Evolutionary conservation across 345 rosid genomes (phyloP), one percentile per base, ranked within the genome.

Genomic region (Citrus inodora): DNA sequence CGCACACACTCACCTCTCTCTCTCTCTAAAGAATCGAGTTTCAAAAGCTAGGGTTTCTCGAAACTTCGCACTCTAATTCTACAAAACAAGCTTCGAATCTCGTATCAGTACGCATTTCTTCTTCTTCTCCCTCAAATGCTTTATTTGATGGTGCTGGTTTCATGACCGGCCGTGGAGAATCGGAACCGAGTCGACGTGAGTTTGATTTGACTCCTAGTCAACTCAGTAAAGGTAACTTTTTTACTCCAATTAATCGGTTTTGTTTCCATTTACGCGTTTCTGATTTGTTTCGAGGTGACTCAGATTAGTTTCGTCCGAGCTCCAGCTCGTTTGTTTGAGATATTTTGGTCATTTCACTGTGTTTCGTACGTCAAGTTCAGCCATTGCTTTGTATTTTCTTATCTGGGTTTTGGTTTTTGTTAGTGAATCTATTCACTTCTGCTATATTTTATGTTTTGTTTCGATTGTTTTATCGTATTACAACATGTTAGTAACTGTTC

Each of bases 41-140:
- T 42, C 74, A 13, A 63, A 67, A 70, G 78, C 83, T 89, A 92
- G 94, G 97, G 94, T 84, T 89, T 88, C 58, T 48, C 38, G 14
- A 79, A 84, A 79, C 66, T 83, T 86, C 94, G 88, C 91, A 83
- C 86, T 88, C 89, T 74, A 87, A 87, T 88, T 87, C 65, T 81
- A 59, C 86, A 28, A 85, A 40, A 48, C 69, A 21, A 67, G 28
- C 59, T 42, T 42, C 79, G 85, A 88, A 89, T 92, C 92, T 71
- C 46, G 9, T 61, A n/a, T 63, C 21, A 10, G 19, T 3, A 53
- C 60, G 53, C 5, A 14, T 28, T 22, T 62, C 51, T 71, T 83
- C 83, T 78, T 79, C 74, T 79, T 81, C 61, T 38, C 81, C 73
- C 51, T 7, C 30, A 76, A 42, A 73, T 76, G 76, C 80, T 89